Base-by-base conservation (phyloP, 345 rosid genomes). In the Luvunga scandens region DNA sequence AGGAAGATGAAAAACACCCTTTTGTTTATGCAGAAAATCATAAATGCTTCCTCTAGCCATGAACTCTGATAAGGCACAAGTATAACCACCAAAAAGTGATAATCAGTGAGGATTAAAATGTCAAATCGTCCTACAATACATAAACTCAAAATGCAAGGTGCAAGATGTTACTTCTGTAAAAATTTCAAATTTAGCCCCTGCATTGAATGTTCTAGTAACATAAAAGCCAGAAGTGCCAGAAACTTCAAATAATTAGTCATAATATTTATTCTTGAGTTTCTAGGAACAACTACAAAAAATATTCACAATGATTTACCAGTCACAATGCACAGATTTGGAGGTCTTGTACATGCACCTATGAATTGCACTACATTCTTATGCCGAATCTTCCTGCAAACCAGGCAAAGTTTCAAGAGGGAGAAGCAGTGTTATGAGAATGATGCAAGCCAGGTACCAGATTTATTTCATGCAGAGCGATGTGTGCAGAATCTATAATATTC, bases 311-410 rank as follows among this genome's bases (percentile, higher is more conserved):
- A 73, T 66, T 75, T 85, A 92, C 99, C 98, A n/a, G 99, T 95
- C 83, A 95, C 95, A 59, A 95, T 93, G 83, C 98, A 95, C 75
- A 88, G 87, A 66, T 89, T 87, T 80, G 98, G 93, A 82, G 98
- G 86, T 60, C 85, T 85, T 65, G 99, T 92, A 87, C 94, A 91
- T 80, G 97, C 98, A 77, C 99, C 99, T 71, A 95, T 89, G 83
- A 95, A 93, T 75, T 95, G 99, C 80, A 95, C 94, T 65, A 95
- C 91, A 75, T 95, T 95, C 88, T 91, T 95, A 82, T 95, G 98
- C 64, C 98, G 89, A 56, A 95, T 85, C 88, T 95, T 95, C 91
- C 99, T 94, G 83, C 81, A 84, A 73, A 81, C 36, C 71, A 72
- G 76, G 57, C 71, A 61, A 74, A 36, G 25, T 76, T 30, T 33